These are phyloP conservation scores for Cardamine chenopodiifolia DNA, from an alignment of 345 rosid genomes.

Conservation along the genomic window DNA sequence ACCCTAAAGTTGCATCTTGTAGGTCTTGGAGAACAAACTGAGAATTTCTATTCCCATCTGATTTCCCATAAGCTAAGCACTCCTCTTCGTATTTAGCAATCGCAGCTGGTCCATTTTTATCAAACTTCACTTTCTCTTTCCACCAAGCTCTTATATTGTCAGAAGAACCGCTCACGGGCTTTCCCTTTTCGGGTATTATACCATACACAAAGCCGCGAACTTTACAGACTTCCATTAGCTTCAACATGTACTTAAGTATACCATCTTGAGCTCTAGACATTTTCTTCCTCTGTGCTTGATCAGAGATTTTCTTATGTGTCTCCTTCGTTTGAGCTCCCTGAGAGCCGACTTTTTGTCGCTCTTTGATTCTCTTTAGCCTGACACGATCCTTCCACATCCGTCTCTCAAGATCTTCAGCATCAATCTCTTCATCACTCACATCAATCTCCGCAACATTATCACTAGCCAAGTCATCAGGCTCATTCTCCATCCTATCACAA, in stretches of 20 bases:
- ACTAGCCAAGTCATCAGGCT: constrained; percentile 67
- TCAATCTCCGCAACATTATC: constrained; percentile 87
- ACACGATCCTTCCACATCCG: constrained; percentile 98
- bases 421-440: constrained; percentile 99
- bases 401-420: constrained; percentile 77
- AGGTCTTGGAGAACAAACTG: constrained; percentile 81
- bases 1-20: constrained; percentile 99
- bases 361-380: constrained; percentile 84
- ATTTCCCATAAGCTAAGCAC: constrained; percentile 63
- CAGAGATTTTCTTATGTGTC: constrained; percentile 60
- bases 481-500: constrained; percentile 43
- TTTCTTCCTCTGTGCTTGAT: constrained; percentile 98
- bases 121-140: constrained; percentile 99
- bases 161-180: constrained; percentile 91
- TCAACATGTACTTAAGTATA: constrained; percentile 97
- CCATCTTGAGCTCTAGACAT: constrained; percentile 99
- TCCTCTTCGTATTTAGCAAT: constrained; percentile 87
- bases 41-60: constrained; percentile 62
- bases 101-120: constrained; percentile 98
- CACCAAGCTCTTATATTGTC: constrained; percentile 99
- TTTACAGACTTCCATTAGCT: constrained; percentile 97
- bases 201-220: constrained; percentile 98
- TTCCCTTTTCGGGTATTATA: constrained; percentile 96
- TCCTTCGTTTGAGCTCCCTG: constrained; percentile 72
- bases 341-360: constrained; percentile 65